Conservation (phyloP, 1,139 yeast genomes). For the Blastobotrys persicus region DNA sequence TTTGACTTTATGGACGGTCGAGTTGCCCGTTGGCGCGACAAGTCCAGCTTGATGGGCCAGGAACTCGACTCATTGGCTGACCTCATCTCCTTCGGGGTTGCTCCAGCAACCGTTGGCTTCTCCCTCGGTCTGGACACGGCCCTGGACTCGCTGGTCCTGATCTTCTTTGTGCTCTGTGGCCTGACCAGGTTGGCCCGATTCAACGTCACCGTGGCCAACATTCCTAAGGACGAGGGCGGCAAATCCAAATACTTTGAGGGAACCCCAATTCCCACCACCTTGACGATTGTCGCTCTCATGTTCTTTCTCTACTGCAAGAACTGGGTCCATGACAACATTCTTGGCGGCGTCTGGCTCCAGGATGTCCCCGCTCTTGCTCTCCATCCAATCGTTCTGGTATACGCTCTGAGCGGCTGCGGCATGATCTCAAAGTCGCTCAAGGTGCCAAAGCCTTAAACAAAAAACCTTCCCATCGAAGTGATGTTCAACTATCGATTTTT, state of each 20-base stretch:
- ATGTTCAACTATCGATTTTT: not conserved
- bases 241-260: slow-evolving; percentile 89
- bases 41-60: slow-evolving; percentile 93
- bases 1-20: slow-evolving; percentile 96
- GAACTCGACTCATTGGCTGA: slow-evolving; percentile 96
- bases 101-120: slow-evolving; percentile 91
- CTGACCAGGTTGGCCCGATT: slow-evolving; percentile 91
- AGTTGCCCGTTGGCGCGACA: slow-evolving; percentile 91
- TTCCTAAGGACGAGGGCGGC: slow-evolving; percentile 84
- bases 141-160: slow-evolving; percentile 68
- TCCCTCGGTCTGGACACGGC: slow-evolving; percentile 86
- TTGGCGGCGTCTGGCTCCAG: slow-evolving; percentile 62
- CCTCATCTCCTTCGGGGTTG: slow-evolving; percentile 86
- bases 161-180: slow-evolving; percentile 90
- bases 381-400: slow-evolving; percentile 66
- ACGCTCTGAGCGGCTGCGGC: slow-evolving; percentile 79
- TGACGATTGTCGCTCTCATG: slow-evolving; percentile 56
- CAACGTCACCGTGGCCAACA: slow-evolving; percentile 87
- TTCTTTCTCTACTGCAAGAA: slow-evolving; percentile 60
- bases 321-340: slow-evolving; percentile 48
- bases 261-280: slow-evolving; percentile 88
- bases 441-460: slow-evolving; percentile 74
- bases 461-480: not conserved
- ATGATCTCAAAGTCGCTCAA: slow-evolving; percentile 88
- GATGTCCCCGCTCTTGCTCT: slow-evolving; percentile 33